Conservation (phyloP, 345 rosid species). For the Hirschfeldia incana region DNA sequence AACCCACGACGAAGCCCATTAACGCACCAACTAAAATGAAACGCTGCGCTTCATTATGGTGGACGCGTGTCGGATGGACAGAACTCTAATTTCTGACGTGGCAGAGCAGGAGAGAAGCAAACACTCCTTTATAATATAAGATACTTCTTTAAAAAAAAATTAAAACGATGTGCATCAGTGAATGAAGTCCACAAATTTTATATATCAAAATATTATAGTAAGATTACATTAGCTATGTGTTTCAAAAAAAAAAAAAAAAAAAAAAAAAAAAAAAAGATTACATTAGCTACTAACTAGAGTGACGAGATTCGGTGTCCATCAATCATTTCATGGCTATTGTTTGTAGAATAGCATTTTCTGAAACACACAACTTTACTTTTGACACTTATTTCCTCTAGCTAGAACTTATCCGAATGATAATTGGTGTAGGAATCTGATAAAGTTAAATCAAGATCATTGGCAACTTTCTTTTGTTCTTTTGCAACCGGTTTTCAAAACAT, state of each 20-base stretch:
- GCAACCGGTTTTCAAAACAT: background rate
- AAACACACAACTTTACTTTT: slow-evolving; percentile 2
- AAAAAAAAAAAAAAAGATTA: background rate
- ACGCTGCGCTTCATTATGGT: too few species aligned
- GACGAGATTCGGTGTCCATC: background rate
- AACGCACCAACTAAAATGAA: too few species aligned
- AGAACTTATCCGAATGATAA: slow-evolving; percentile 27
- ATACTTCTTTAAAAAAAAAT: background rate
- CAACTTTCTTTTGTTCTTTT: slow-evolving; percentile 5
- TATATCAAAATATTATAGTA: background rate
- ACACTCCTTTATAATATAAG: too few species aligned
- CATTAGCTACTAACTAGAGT: background rate
- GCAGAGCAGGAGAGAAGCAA: too few species aligned
- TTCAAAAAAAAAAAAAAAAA: too few species aligned
- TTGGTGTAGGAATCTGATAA: slow-evolving; percentile 22
- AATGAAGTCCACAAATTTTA: background rate
- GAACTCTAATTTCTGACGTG: too few species aligned
- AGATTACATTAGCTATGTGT: background rate
- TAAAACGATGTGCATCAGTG: background rate
- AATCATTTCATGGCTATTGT: background rate
- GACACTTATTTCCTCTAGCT: slow-evolving; percentile 16
- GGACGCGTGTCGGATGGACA: too few species aligned
- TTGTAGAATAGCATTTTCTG: background rate
- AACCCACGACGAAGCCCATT: too few species aligned
- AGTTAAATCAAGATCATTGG: slow-evolving; percentile 13